phyloP scores from a whole-genome alignment of 1,139 yeast genomes.

The Suhomyces coccinellae region DNA sequence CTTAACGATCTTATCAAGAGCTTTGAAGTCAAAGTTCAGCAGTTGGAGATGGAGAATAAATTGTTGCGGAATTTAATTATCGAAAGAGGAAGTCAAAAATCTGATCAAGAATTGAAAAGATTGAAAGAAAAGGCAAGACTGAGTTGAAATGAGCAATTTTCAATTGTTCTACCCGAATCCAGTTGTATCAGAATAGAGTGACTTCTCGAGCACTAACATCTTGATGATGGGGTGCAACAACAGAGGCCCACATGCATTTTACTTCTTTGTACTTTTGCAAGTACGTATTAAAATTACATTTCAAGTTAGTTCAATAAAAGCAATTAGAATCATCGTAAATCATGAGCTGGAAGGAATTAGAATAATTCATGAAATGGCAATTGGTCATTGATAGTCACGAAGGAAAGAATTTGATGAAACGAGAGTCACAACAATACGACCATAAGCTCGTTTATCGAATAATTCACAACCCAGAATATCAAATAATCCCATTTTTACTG shows the following conservation, averaged over 20 bases:
- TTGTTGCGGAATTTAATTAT: constrained; percentile 71
- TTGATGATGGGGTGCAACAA: not conserved
- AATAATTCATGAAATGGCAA: too few species aligned
- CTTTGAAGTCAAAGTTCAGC: constrained; percentile 58
- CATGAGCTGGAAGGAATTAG: too few species aligned
- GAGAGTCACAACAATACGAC: too few species aligned
- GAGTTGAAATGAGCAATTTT: constrained; percentile 2
- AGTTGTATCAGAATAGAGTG: not conserved
- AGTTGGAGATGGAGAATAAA: constrained; percentile 60
- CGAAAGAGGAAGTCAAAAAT: constrained; percentile 54
- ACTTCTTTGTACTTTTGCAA: not conserved
- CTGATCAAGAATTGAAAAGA: constrained; percentile 40
- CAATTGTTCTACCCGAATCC: not conserved
- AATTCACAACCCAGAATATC: too few species aligned
- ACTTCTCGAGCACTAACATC: not conserved
- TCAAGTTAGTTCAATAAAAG: not conserved
- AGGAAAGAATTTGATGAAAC: too few species aligned
- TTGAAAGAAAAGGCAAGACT: constrained; percentile 37
- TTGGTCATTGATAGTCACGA: too few species aligned
- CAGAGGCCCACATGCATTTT: not conserved
- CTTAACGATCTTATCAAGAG: constrained; percentile 60
- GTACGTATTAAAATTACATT: not conserved
- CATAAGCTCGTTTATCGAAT: too few species aligned
- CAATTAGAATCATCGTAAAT: too few species aligned
- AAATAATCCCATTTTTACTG: too few species aligned